Base-by-base conservation (phyloP, 331 rosid species). In the Malus hybrid region DNA sequence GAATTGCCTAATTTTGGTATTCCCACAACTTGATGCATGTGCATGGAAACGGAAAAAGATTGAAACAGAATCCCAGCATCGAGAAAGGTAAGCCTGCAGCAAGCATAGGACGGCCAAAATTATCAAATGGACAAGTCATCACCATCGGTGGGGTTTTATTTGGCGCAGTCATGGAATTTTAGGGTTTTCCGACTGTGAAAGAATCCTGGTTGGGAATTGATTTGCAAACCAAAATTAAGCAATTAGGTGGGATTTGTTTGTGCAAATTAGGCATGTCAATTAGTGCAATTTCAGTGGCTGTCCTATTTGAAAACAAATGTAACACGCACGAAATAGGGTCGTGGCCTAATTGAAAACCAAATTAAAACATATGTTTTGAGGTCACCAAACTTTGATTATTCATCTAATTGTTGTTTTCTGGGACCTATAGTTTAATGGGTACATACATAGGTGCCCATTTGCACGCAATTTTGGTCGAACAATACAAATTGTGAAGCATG, bases 261-360 rank as follows among this genome's bases (percentile, higher is more conserved):
- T 52, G 57, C 27, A 66, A 19, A 76, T 50, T 50, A 6, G 80
- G 73, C 66, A 77, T 42, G 81, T 71, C 78, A 76, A 71, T 79
- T 59, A 74, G 69, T 61, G 71, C 54, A 19, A 73, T 16, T 13
- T 24, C 18, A 7, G 32, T 29, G 10, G 67, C 36, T 65, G 18
- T 71, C 73, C 15, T 34, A 14, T 3, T 2, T 55, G 19, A 57
- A 42, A n/a, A 13, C 22, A 65, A 52, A 20, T 36, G 34, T 63
- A 22, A 70, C 72, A 65, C 3, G 36, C 52, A 1, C 42, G 9
- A 71, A 67, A 39, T 8, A 56, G 42, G 34, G 52, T 4, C 52
- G 18, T 34, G n/a, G 16, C 67, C 55, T 15, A 57, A 34, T 34
- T 7, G 54, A 39, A 19, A 34, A 36, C 29, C 0, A 10, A 66